These are phyloP conservation scores for Pyrus communis DNA, from an alignment of 306 rosid genomes.

Conservation along the genomic window DNA sequence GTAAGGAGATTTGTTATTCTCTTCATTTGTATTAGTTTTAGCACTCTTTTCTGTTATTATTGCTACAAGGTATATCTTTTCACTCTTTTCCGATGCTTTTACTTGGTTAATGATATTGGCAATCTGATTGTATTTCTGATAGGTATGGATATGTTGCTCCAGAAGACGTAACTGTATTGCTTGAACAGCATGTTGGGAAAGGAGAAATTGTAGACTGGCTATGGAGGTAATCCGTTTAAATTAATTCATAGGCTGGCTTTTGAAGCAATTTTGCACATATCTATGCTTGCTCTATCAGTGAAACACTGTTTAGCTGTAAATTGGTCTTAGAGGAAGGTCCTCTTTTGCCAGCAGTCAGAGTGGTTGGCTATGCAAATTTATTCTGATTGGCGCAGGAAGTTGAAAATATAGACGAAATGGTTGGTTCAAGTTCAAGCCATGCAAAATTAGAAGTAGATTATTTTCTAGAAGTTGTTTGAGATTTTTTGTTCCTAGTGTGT, in stretches of 20 bases:
- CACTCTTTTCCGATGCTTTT: neutral
- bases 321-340: neutral
- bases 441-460: neutral
- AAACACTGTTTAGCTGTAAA: neutral
- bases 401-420: neutral
- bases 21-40: neutral
- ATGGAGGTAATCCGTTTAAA: conserved; percentile 58
- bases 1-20: conserved; percentile 32
- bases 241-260: neutral
- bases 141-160: conserved; percentile 97
- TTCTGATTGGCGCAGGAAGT: neutral
- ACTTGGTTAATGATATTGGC: conserved; percentile 8
- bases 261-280: neutral
- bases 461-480: neutral
- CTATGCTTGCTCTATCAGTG: neutral
- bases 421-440: neutral
- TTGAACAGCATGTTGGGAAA: conserved; percentile 65
- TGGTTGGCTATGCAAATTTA: neutral
- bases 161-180: conserved; percentile 67
- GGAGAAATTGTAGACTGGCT: conserved; percentile 64
- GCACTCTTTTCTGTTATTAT: neutral
- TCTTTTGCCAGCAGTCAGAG: neutral
- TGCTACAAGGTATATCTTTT: neutral
- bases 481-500: neutral
- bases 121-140: neutral